phyloP scores from a whole-genome alignment of 1,284 basidiomycete species.

The Cutaneotrichosporon cavernicola region DNA sequence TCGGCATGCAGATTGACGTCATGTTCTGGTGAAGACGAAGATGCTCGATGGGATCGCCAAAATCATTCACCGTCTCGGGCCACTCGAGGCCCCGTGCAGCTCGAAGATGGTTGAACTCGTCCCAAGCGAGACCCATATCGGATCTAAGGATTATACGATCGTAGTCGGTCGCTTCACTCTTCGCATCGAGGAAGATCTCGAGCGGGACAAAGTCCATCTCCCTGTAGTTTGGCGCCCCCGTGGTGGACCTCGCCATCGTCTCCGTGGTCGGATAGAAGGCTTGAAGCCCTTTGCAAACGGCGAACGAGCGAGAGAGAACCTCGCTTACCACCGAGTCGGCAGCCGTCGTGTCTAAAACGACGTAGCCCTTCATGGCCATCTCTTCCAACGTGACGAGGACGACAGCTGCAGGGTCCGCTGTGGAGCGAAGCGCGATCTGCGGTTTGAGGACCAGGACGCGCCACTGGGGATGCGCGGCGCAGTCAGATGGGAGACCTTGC shows the following conservation, averaged over 20 bases:
- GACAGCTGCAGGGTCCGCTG: constrained; percentile 63
- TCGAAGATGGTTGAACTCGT: constrained; percentile 91
- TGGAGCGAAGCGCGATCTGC: constrained; percentile 78
- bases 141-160: constrained; percentile 89
- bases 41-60: constrained; percentile 61
- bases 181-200: constrained; percentile 81
- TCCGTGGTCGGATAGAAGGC: constrained; percentile 71
- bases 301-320: constrained; percentile 79
- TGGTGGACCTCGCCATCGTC: constrained; percentile 23
- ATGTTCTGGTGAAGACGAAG: constrained; percentile 81
- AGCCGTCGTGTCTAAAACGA: constrained; percentile 76
- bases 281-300: constrained; percentile 75
- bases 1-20: constrained; percentile 74
- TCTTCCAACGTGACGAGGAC: constrained; percentile 79
- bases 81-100: constrained; percentile 65
- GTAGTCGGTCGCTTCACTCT: constrained; percentile 76
- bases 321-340: constrained; percentile 78
- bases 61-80: constrained; percentile 48
- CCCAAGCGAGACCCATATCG: constrained; percentile 79
- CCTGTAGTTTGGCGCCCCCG: background rate
- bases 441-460: constrained; percentile 86
- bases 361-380: constrained; percentile 75
- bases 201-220: constrained; percentile 66
- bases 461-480: constrained; percentile 61
- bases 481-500: constrained; percentile 46